Base-by-base conservation (phyloP, 495 filamentous ascomycete species). In the Penicillium nucicola region DNA sequence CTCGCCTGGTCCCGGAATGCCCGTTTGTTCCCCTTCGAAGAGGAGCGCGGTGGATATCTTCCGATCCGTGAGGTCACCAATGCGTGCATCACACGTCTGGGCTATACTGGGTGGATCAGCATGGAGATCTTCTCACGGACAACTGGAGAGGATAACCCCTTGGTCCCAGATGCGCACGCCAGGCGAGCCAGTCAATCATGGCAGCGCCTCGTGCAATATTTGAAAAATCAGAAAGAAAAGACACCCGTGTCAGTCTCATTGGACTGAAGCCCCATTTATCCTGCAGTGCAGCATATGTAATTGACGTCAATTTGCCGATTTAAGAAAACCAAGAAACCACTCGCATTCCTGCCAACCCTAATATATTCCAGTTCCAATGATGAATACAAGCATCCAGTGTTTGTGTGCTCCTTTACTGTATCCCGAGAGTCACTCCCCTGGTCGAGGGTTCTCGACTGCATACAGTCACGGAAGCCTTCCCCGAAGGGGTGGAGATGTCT, bases 91-190 rank as follows among this genome's bases (percentile, higher is more conserved):
- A 73, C 82, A 15, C 78, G 77, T 2, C 61, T 89, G 17, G 78
- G 80, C 2, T 91, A 80, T 49, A 68, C 80, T 30, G 87, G 87
- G 0, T 89, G 84, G 84, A 78, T 88, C 12, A 84, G 81, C 56
- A 79, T 88, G 67, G 87, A 91, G 61, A 64, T 89, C 30, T 91
- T 91, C 65, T 83, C 84, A 53, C 63, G 81, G 19, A 77, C 74
- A 33, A 77, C 86, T 70, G 60, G 65, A 11, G 77, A 83, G n/a
- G 52, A 66, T 7, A 71, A 75, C 14, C 46, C 69, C n/a, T 58
- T 56, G 0, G 80, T 87, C 10, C 84, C 84, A 0, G 67, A 68
- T 44, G 78, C 84, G 52, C 78, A 88, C 66, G 87, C 86, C n/a
- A 66, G 60, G 22, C 69, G 86, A 48, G 87, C 81, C 0, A 74